These are phyloP conservation scores for Chalciporus pseudorubinellus DNA, from an alignment of 768 basidiomycete genomes.

Conservation along the genomic window DNA sequence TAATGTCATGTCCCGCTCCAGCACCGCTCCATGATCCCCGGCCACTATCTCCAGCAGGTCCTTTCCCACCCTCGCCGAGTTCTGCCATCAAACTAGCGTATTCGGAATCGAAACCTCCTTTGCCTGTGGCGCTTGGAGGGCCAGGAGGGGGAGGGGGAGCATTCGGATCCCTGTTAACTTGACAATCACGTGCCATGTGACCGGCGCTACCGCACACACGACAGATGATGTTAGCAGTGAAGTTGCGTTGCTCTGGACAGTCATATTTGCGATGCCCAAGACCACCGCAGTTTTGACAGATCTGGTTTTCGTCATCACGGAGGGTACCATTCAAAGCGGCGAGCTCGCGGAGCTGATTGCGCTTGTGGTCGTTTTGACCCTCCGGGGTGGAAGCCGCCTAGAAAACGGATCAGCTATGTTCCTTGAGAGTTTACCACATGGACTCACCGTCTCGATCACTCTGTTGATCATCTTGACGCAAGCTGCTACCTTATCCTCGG, in stretches of 20 bases:
- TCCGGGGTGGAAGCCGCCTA: conserved; percentile 99
- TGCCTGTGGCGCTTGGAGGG: conserved; percentile 41
- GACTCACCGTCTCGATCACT: conserved; percentile 93
- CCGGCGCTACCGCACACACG: conserved; percentile 97
- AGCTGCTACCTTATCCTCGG: conserved; percentile 83
- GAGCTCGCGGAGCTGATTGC: conserved; percentile 96
- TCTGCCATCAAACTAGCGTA: conserved; percentile 98
- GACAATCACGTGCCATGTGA: conserved; percentile 98
- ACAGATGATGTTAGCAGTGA: conserved; percentile 99
- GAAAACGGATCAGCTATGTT: neutral
- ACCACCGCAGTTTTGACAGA: conserved; percentile 95
- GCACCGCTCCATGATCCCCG: conserved; percentile 65
- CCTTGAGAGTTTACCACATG: neutral
- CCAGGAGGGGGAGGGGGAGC: conserved; percentile 49
- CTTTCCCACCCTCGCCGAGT: conserved; percentile 78
- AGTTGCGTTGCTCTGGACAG: conserved; percentile 97
- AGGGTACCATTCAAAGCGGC: conserved; percentile 98
- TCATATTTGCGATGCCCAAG: conserved; percentile 98
- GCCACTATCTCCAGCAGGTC: conserved; percentile 50
- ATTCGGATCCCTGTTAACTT: conserved; percentile 88
- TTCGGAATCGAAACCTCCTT: conserved; percentile 93
- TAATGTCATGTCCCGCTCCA: conserved; percentile 56
- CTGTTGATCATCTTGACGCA: conserved; percentile 96
- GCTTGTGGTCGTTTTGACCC: conserved; percentile 99
- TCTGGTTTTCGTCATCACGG: conserved; percentile 98